These are phyloP conservation scores for Mycena alexandri DNA, from an alignment of 768 basidiomycete species.

Conservation along the genomic window DNA sequence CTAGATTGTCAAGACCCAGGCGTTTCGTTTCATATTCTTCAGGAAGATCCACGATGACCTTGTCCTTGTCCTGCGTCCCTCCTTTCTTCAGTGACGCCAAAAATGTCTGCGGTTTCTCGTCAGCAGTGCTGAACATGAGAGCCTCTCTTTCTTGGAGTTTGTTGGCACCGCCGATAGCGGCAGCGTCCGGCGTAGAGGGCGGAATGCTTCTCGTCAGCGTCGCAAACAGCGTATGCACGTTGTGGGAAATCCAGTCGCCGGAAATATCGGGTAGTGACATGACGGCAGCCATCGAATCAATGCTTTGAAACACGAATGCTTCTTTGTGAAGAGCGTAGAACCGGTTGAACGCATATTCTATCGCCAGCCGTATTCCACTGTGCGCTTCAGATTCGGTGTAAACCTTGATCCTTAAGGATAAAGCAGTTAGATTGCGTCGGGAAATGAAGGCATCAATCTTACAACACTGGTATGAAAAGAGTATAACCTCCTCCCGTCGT, in stretches of 20 bases:
- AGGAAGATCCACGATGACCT: slow-evolving; percentile 61
- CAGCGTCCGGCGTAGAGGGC: slow-evolving; percentile 63
- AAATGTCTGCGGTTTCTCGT: slow-evolving; percentile 81
- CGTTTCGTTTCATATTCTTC: slow-evolving; percentile 71
- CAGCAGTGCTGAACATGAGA: slow-evolving; percentile 74
- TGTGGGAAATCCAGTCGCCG: slow-evolving; percentile 64
- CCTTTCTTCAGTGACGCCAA: slow-evolving; percentile 64
- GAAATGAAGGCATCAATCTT: neutral
- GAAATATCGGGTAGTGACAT: slow-evolving; percentile 63
- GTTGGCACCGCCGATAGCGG: slow-evolving; percentile 76
- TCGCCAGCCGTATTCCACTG: slow-evolving; percentile 69
- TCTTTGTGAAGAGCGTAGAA: slow-evolving; percentile 83
- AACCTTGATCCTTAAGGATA: slow-evolving; percentile 60
- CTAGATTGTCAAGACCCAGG: slow-evolving; percentile 73
- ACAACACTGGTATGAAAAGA: slow-evolving; percentile 78
- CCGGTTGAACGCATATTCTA: slow-evolving; percentile 78
- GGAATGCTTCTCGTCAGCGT: slow-evolving; percentile 63
- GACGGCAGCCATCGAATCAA: slow-evolving; percentile 72
- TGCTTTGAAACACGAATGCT: slow-evolving; percentile 79
- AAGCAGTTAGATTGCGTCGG: neutral
- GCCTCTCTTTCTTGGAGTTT: slow-evolving; percentile 78
- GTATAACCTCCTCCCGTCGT: slow-evolving; percentile 78
- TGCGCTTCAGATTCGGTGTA: slow-evolving; percentile 74
- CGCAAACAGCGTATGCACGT: slow-evolving; percentile 69
- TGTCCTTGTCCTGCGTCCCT: slow-evolving; percentile 55